These are phyloP conservation scores for Pilaira anomala DNA, from an alignment of 192 early-diverging fungal genomes.

Conservation along the genomic window DNA sequence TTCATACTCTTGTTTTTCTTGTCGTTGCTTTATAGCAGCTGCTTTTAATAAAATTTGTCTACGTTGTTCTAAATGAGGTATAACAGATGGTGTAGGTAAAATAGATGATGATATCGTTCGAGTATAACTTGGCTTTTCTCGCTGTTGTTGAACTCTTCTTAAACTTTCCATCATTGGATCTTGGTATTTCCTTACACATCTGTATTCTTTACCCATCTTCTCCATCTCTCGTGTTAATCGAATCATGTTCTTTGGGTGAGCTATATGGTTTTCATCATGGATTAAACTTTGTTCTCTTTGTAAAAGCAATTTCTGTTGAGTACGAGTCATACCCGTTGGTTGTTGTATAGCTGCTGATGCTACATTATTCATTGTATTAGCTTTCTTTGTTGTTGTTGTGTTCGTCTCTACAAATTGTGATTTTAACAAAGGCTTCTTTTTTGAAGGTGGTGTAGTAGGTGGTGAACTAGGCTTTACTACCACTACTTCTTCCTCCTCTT, in stretches of 20 bases:
- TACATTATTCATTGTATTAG: background rate
- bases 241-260: constrained; percentile 35
- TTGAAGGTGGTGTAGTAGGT: background rate
- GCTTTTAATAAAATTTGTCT: constrained; percentile 5
- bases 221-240: constrained; percentile 30
- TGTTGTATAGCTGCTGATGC: background rate
- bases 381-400: too few species aligned
- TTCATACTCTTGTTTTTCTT: background rate
- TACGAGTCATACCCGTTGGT: constrained; percentile 35
- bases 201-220: constrained; percentile 39
- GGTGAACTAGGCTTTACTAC: background rate
- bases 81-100: background rate
- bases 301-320: constrained; percentile 44
- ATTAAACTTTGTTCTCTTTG: constrained; percentile 38
- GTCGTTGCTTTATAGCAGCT: background rate
- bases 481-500: too few species aligned
- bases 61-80: background rate
- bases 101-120: constrained; percentile 9
- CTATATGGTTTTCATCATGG: constrained; percentile 34
- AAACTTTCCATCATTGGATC: constrained; percentile 47
- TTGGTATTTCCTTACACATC: constrained; percentile 27
- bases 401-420: background rate
- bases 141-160: constrained; percentile 16
- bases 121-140: background rate
- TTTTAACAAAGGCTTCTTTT: background rate